Percentiles rank a stretch among this genome's conserved stretches.
Evolutionary conservation across 768 basidiomycete genomes (phyloP).

Genomic region (Mycena belliarum): DNA sequence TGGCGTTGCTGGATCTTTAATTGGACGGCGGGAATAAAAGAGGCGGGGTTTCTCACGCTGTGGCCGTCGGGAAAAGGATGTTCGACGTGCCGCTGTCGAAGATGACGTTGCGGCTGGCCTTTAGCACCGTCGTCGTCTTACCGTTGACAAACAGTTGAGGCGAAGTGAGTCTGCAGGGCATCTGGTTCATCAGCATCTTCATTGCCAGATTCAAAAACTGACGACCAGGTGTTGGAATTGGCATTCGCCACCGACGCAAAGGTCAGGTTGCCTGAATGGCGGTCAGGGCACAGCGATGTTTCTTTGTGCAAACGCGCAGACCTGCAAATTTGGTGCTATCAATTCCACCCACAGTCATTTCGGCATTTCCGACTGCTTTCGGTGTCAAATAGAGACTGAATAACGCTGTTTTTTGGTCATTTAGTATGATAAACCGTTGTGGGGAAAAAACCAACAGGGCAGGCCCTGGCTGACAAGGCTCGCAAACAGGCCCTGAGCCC

Average conservation of each 20-base stretch:
- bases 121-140: slow-evolving; percentile 44
- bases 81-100: slow-evolving; percentile 64
- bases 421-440: not conserved
- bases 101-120: slow-evolving; percentile 44
- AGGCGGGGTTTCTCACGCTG: slow-evolving; percentile 41
- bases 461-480: slow-evolving; percentile 48
- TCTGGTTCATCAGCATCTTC: not conserved
- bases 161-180: slow-evolving; percentile 33
- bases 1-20: slow-evolving; percentile 38
- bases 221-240: slow-evolving; percentile 43
- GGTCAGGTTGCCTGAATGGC: slow-evolving; percentile 38
- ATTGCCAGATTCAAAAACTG: not conserved
- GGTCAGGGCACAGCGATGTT: too few relatives aligned
- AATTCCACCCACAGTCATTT: slow-evolving; percentile 55
- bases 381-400: slow-evolving; percentile 56
- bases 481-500: slow-evolving; percentile 52
- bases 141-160: slow-evolving; percentile 53
- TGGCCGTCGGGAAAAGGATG: slow-evolving; percentile 48
- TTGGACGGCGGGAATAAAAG: not conserved
- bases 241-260: slow-evolving; percentile 42
- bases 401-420: slow-evolving; percentile 34
- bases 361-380: slow-evolving; percentile 46
- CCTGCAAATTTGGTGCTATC: slow-evolving; percentile 54
- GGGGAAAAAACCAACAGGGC: slow-evolving; percentile 39
- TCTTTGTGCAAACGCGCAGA: slow-evolving; percentile 22